phyloP scores from a whole-genome alignment of 345 rosid genomes.

The Isatis tinctoria region DNA sequence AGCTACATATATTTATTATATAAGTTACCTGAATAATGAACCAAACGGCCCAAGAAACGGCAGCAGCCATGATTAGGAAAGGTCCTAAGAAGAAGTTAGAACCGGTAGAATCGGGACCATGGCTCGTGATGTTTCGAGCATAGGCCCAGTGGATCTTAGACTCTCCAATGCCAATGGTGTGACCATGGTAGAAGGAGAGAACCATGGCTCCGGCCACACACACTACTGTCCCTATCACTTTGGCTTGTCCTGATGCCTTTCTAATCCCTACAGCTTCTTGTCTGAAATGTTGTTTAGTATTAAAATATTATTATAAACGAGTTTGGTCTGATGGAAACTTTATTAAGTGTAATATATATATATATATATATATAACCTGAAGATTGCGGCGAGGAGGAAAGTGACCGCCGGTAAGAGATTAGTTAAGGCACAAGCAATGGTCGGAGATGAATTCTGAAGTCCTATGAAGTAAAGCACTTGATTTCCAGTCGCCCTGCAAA shows the following conservation, averaged over 20 bases:
- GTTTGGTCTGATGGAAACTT: background rate
- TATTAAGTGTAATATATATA: background rate
- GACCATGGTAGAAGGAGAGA: slow-evolving; percentile 84
- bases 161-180: slow-evolving; percentile 44
- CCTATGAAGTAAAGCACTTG: slow-evolving; percentile 85
- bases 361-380: slow-evolving; percentile 35
- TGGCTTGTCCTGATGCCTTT: slow-evolving; percentile 67
- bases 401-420: slow-evolving; percentile 80
- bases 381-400: slow-evolving; percentile 68
- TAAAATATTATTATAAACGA: background rate
- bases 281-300: slow-evolving; percentile 33
- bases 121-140: slow-evolving; percentile 38
- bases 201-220: slow-evolving; percentile 96
- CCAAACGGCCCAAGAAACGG: slow-evolving; percentile 71
- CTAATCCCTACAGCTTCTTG: slow-evolving; percentile 68
- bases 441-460: slow-evolving; percentile 64
- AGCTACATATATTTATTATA: background rate
- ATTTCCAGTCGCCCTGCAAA: slow-evolving; percentile 61
- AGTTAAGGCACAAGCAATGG: slow-evolving; percentile 77
- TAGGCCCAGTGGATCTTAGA: slow-evolving; percentile 77
- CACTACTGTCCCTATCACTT: slow-evolving; percentile 61
- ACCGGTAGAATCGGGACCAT: slow-evolving; percentile 19
- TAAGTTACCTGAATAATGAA: slow-evolving; percentile 66
- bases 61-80: slow-evolving; percentile 50
- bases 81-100: slow-evolving; percentile 61